Base-by-base conservation (phyloP, 306 rosid species). In the Cucumis hystrix region DNA sequence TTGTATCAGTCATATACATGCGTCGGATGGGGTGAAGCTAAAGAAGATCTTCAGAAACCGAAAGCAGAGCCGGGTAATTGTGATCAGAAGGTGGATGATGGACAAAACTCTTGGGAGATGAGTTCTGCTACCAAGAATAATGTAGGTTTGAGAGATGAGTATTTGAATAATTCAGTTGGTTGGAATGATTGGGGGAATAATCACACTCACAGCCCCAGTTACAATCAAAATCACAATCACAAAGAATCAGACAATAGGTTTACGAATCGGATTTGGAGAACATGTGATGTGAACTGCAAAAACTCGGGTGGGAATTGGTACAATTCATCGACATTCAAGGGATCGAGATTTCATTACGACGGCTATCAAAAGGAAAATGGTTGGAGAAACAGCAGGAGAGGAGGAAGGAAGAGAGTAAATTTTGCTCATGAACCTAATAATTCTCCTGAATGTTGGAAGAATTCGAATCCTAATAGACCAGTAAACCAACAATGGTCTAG, bases 1-100 rank as follows among this genome's bases (percentile, higher is more conserved):
- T 55, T 83, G 66, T 84, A 86, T 74, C 92, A 82, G 73, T 30
- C 85, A 5, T 25, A 87, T 77, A 33, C 79, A 3, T 78, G 83
- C 82, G 79, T 81, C 1, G 90, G 88, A 67, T 87, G 90, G 90
- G 90, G 90, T 0, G 90, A 85, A 16, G 80, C 69, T 16, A 87
- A 89, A 70, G 86, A 57, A 9, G 83, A 83, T 18, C 17, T 45
- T 14, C 78, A 79, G 45, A 84, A 76, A 81, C 82, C 79, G 69
- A 82, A 78, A 57, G 62, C 49, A 41, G 78, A 58, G 78, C 20
- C 59, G 14, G 67, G 74, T 66, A 83, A 79, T 58, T 45, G 81
- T 83, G 81, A 73, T 4, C 30, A 56, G 20, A 63, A 77, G n/a
- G 84, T 55, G 37, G 85, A 78, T 58, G 56, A 63, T 7, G 69